Evolutionary conservation across 495 filamentous ascomycete species (phyloP), one percentile per base, ranked within the genome.

Genomic region (Amphirosellinia nigrospora): DNA sequence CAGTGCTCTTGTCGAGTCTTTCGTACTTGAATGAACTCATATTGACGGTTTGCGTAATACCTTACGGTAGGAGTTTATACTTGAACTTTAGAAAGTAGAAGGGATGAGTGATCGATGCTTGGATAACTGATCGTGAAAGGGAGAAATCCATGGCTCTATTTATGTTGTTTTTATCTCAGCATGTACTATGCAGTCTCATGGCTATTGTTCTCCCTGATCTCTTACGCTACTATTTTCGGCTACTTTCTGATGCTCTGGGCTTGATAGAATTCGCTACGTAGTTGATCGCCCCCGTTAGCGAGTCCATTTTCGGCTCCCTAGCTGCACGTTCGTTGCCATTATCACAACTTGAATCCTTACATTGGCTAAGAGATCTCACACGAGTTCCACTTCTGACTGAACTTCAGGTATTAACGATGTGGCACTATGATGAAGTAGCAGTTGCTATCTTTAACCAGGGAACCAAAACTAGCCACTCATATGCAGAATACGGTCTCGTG

Each of bases 1-100:
- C 80, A 43, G 90, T 82, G 71, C 85, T 81, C 72, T 89, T 90
- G 78, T 90, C 82, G 34, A 91, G 74, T 26, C 85, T 82, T 50
- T 68, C 76, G 71, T 77, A 78, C 41, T 72, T 77, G 73, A 74
- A 80, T 15, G 69, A 58, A 36, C 62, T 70, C 66, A 72, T 74
- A 11, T 43, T 72, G 67, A 38, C 39, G 36, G 52, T 52, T 64
- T 43, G n/a, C 45, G 28, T 4, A 19, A 62, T 15, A n/a, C n/a
- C 16, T 45, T 15, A 0, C 28, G n/a, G 21, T 39, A 16, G 5
- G 28, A 61, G n/a, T 61, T 2, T 28, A 26, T 15, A 9, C 21
- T 28, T 28, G n/a, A 39, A 26, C 4, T 7, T 60, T 39, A 0
- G 28, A 41, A 36, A 41, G 34, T 23, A 28, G 58, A 41, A 15